Evolutionary conservation across 78 protist genomes (phyloP).

Genomic region (Dictyostelium firmibasis): DNA sequence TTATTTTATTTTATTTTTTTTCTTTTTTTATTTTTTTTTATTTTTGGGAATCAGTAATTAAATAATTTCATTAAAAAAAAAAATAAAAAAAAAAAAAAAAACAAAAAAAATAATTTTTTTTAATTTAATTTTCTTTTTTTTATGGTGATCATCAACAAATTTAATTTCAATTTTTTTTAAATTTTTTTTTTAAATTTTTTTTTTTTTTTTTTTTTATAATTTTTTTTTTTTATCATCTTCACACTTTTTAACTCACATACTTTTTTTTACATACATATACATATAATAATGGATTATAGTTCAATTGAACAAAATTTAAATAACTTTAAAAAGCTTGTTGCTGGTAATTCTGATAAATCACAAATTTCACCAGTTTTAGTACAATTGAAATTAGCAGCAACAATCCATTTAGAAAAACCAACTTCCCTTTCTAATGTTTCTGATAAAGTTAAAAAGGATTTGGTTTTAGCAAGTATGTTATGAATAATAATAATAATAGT

Average conservation of each 20-base stretch:
- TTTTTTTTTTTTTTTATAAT: neutral
- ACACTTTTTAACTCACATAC: neutral
- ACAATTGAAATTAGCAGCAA: constrained; percentile 1
- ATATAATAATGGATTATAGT: constrained; percentile 21
- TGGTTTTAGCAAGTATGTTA: constrained; percentile 24
- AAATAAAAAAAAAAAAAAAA: no score
- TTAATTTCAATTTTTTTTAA: neutral
- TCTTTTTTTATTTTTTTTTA: neutral
- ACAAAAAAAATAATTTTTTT: neutral
- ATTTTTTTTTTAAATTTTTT: neutral
- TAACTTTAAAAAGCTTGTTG: constrained; percentile 13
- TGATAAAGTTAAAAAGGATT: constrained; percentile 25
- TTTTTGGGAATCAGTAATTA: no score
- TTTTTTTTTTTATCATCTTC: neutral
- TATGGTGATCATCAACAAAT: neutral
- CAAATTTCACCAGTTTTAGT: neutral
- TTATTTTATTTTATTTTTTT: neutral
- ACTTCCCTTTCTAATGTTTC: neutral
- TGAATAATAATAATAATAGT: neutral
- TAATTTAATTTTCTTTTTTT: neutral
- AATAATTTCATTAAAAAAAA: no score
- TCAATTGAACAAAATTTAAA: neutral
- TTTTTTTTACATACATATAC: neutral
- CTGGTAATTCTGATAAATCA: neutral
- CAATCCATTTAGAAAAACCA: constrained; percentile 14